These are phyloP conservation scores for Saturnispora halmiae DNA, from an alignment of 805 yeast genomes.

Conservation along the genomic window DNA sequence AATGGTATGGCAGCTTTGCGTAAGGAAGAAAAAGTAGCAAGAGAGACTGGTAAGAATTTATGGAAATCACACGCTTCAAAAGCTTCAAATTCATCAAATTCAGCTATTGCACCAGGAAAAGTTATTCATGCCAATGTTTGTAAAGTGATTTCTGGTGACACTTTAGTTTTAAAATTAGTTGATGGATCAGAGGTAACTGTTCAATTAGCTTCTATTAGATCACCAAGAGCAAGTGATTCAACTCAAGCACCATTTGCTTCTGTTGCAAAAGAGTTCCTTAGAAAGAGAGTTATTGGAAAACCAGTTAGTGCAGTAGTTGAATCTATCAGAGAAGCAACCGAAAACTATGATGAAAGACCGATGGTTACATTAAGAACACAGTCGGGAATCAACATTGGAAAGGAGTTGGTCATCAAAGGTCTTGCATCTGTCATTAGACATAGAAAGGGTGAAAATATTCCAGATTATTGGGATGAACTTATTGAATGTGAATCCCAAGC, in stretches of 20 bases:
- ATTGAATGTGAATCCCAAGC: constrained; percentile 62
- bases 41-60: constrained; percentile 42
- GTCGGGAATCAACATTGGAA: constrained; percentile 52
- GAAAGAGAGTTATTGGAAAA: constrained; percentile 64
- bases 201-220: constrained; percentile 67
- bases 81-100: constrained; percentile 16
- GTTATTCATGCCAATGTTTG: constrained; percentile 47
- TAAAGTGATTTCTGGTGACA: constrained; percentile 60
- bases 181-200: constrained; percentile 51
- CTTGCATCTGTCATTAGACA: constrained; percentile 72
- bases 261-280: constrained; percentile 64
- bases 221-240: constrained; percentile 59
- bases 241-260: constrained; percentile 47
- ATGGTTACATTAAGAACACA: constrained; percentile 46
- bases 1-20: constrained; percentile 52
- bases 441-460: constrained; percentile 61
- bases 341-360: constrained; percentile 56
- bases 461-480: constrained; percentile 69
- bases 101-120: constrained; percentile 36
- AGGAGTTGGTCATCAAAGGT: constrained; percentile 53
- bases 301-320: constrained; percentile 53
- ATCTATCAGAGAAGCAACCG: constrained; percentile 52
- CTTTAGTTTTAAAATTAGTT: constrained; percentile 44
- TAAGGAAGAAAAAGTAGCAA: constrained; percentile 56
- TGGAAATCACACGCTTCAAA: constrained; percentile 35